phyloP scores from a whole-genome alignment of 306 rosid species.

The Arachis hypogaea region DNA sequence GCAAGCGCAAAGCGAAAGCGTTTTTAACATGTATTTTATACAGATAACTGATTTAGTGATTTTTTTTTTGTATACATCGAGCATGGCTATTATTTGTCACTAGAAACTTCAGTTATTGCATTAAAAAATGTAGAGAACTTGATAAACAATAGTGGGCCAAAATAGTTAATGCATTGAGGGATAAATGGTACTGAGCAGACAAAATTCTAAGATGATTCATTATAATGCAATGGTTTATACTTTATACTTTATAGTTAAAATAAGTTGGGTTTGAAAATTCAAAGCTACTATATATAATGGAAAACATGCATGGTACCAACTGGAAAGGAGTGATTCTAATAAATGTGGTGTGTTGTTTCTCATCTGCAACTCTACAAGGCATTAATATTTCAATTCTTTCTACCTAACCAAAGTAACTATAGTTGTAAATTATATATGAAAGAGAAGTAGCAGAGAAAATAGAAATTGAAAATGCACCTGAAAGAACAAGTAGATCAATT shows the following conservation, averaged over 20 bases:
- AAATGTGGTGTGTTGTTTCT: slow-evolving; percentile 8
- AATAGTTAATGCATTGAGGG: too few species aligned
- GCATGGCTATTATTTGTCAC: too few species aligned
- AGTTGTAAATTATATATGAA: not conserved
- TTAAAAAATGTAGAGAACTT: too few species aligned
- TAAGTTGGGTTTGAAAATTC: not conserved
- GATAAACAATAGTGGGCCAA: too few species aligned
- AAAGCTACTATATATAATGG: not conserved
- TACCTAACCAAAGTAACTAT: too few species aligned
- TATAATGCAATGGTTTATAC: too few species aligned
- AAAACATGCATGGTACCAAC: not conserved
- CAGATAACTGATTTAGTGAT: too few species aligned
- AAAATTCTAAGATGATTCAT: too few species aligned
- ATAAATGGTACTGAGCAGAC: too few species aligned
- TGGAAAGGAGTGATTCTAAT: slow-evolving; percentile 9
- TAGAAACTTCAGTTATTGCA: too few species aligned
- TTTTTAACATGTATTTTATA: not conserved
- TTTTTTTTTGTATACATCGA: too few species aligned
- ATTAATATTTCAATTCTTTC: slow-evolving; percentile 24
- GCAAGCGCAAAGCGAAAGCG: slow-evolving; percentile 39
- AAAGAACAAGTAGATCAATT: slow-evolving; percentile 73
- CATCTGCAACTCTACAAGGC: slow-evolving; percentile 24
- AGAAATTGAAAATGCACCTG: slow-evolving; percentile 49
- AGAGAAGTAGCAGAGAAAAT: slow-evolving; percentile 12
- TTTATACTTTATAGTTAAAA: too few species aligned